Conservation (phyloP, 2,329 filamentous ascomycete genomes). For the Calonectria pseudoreteaudii region DNA sequence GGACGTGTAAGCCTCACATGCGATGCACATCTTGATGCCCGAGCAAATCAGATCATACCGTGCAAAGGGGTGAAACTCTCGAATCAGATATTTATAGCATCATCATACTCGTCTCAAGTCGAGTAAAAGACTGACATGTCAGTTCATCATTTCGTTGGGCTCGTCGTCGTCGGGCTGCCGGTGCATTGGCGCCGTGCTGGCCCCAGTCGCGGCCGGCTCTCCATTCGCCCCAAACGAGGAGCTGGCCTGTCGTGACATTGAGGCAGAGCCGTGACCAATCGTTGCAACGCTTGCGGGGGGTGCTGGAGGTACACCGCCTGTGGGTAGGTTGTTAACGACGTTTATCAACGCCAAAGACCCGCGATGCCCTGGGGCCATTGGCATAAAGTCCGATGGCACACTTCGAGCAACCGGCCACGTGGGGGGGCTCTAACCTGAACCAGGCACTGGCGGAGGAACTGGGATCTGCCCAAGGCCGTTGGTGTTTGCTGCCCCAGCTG, state of each 20-base stretch:
- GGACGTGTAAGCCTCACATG: conserved; percentile 14
- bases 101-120: conserved; percentile 24
- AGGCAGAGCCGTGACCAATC: conserved; percentile 35
- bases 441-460: conserved; percentile 44
- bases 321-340: conserved; percentile 45
- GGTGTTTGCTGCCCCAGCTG: conserved; percentile 30
- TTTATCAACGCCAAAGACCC: conserved; percentile 40
- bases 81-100: conserved; percentile 29
- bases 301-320: conserved; percentile 33
- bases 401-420: conserved; percentile 29
- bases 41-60: conserved; percentile 29
- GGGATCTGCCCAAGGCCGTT: conserved; percentile 39
- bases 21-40: conserved; percentile 3
- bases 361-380: conserved; percentile 31
- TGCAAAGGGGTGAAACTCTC: conserved; percentile 28
- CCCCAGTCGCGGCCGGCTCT: conserved; percentile 42
- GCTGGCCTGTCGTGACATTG: conserved; percentile 26
- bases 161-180: conserved; percentile 35
- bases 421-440: conserved; percentile 39
- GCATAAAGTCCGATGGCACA: conserved; percentile 29
- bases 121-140: conserved; percentile 24
- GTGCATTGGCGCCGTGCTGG: conserved; percentile 53
- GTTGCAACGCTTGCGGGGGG: conserved; percentile 46
- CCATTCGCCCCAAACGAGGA: conserved; percentile 39
- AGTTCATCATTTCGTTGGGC: conserved; percentile 38